phyloP scores from a whole-genome alignment of 2,329 filamentous ascomycete species.

The Penicillium paneum region DNA sequence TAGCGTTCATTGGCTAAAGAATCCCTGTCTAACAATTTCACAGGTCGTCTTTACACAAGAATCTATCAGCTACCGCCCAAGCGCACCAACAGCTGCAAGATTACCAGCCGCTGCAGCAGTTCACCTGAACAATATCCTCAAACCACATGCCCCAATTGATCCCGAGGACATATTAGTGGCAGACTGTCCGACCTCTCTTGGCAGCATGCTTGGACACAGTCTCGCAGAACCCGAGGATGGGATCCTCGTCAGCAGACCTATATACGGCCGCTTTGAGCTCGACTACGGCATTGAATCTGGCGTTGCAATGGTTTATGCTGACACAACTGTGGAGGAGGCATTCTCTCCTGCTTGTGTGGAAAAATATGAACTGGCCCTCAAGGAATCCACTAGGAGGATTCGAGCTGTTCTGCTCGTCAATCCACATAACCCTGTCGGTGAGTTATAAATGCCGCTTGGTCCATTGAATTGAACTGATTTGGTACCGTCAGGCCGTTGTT shows the following conservation, averaged over 20 bases:
- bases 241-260: slow-evolving; percentile 46
- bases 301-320: slow-evolving; percentile 39
- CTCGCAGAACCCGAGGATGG: slow-evolving; percentile 47
- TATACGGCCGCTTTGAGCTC: slow-evolving; percentile 49
- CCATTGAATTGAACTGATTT: neutral
- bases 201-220: slow-evolving; percentile 43
- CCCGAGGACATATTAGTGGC: slow-evolving; percentile 40
- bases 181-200: slow-evolving; percentile 44
- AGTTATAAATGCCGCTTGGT: neutral
- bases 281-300: slow-evolving; percentile 49
- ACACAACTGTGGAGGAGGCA: slow-evolving; percentile 38
- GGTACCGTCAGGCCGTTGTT: slow-evolving; percentile 41
- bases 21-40: neutral
- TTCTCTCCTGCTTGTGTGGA: slow-evolving; percentile 34
- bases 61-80: slow-evolving; percentile 43
- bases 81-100: slow-evolving; percentile 36
- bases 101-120: slow-evolving; percentile 42
- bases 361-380: slow-evolving; percentile 40
- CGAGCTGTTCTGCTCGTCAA: slow-evolving; percentile 45
- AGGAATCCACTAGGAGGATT: slow-evolving; percentile 33
- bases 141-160: slow-evolving; percentile 33
- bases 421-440: slow-evolving; percentile 46
- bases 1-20: neutral
- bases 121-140: slow-evolving; percentile 44
- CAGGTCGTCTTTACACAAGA: slow-evolving; percentile 30